phyloP scores from a whole-genome alignment of 306 rosid genomes.

The Corylus avellana region DNA sequence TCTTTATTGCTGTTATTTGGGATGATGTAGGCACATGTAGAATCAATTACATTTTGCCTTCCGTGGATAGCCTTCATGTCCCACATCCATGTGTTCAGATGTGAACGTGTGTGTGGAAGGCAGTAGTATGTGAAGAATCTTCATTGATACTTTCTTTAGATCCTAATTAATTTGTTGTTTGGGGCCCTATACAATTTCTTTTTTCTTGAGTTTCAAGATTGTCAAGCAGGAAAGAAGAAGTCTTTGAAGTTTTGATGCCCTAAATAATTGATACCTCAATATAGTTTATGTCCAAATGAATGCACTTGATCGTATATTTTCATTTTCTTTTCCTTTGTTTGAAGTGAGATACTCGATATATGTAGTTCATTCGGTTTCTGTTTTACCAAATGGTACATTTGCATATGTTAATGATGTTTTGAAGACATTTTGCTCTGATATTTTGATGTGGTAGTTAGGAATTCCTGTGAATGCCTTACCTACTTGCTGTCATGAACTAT shows the following conservation, averaged over 20 bases:
- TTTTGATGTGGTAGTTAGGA: neutral
- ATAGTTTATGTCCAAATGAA: neutral
- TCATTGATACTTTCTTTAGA: neutral
- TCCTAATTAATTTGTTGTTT: neutral
- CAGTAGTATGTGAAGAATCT: neutral
- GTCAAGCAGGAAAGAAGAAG: neutral
- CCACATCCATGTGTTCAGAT: neutral
- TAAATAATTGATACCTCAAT: neutral
- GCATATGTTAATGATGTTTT: neutral
- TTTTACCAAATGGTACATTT: neutral
- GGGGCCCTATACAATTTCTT: neutral
- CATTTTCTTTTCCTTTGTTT: neutral
- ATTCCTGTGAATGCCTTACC: conserved; percentile 1
- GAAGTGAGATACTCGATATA: neutral
- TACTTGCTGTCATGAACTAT: neutral
- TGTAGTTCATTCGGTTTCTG: neutral
- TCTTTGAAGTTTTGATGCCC: neutral
- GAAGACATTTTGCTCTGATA: neutral
- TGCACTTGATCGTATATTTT: neutral
- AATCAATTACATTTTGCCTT: neutral
- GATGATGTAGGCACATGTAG: neutral
- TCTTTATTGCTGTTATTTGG: neutral
- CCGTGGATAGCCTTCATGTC: neutral
- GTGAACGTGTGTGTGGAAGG: neutral
- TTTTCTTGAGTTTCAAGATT: neutral